Conservation (phyloP, 2,329 filamentous ascomycete genomes). For the Didymella glomerata region DNA sequence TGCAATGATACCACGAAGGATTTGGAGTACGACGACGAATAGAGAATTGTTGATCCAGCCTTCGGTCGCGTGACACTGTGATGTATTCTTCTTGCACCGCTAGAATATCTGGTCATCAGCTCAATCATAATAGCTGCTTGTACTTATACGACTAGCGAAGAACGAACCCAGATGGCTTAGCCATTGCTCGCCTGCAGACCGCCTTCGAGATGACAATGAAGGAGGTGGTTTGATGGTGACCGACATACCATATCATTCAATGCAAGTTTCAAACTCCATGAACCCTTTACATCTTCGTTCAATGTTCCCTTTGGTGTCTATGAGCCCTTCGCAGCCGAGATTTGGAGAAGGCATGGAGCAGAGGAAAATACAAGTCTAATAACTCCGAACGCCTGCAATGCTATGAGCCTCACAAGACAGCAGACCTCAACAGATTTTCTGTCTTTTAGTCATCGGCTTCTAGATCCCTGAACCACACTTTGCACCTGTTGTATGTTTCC, state of each 20-base stretch:
- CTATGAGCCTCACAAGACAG: not conserved
- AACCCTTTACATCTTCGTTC: too few relatives aligned
- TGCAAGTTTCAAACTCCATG: not conserved
- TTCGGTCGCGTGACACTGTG: conserved; percentile 34
- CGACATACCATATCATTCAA: conserved; percentile 61
- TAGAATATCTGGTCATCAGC: conserved; percentile 89
- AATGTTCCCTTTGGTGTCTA: too few relatives aligned
- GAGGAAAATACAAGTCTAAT: too few relatives aligned
- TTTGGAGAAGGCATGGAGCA: too few relatives aligned
- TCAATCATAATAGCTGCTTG: conserved; percentile 71
- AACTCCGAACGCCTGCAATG: not conserved
- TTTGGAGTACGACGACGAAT: conserved; percentile 35
- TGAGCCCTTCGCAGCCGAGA: too few relatives aligned
- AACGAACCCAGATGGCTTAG: conserved; percentile 67
- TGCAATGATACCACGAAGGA: conserved; percentile 44
- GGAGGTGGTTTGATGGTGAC: conserved; percentile 86
- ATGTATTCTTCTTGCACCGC: conserved; percentile 58
- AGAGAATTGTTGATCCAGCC: conserved; percentile 39
- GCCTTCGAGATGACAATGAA: conserved; percentile 70
- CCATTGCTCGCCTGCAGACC: conserved; percentile 82
- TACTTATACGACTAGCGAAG: conserved; percentile 96
- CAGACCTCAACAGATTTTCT: too few relatives aligned
- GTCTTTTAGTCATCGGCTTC: not conserved
- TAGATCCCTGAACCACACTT: not conserved
- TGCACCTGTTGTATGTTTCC: conserved; percentile 1